Evolutionary conservation across 345 rosid genomes (phyloP), one percentile per base, ranked within the genome.

Genomic region (Hevea brasiliensis): DNA sequence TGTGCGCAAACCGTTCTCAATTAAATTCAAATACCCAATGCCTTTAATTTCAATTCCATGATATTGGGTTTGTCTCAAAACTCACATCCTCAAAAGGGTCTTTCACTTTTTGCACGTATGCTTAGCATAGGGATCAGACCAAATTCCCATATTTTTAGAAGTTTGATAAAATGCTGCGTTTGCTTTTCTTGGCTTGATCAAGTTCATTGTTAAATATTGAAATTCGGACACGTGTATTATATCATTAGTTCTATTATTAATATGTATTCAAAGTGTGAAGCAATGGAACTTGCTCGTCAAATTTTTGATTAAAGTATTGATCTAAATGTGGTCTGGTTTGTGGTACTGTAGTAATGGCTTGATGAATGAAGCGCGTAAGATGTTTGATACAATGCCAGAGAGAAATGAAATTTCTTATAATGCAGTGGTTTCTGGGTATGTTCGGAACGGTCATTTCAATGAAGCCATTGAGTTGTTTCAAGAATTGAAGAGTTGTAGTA

Each of bases 381-480:
- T 72, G 61, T 83, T 83, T 18, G 84, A 83, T 72, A 61, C 4
- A 65, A 73, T 78, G 72, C 81, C 77, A 0, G 70, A 68, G 54
- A 81, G 68, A 68, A 78, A 76, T 63, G 77, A 62, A 29, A 74
- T 81, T 67, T 76, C 84, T 63, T 78, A 45, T 45, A 62, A 81
- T 67, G 84, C 84, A 26, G 76, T 81, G 72, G 45, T 78, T 42
- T 81, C 84, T 65, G 84, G 84, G 67, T 78, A 73, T 53, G 81
- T 78, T 29, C 26, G 60, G 67, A 81, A 76, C 58, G 61, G 48
- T 42, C 60, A 58, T 40, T 83, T 75, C 41, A 59, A 72, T 17
- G 81, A 83, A 69, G 80, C 79, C 42, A 73, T 78, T 27, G 72
- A 51, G 58, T 73, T 81, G 69, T 80, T 83, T 81, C 79, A 1